These are phyloP conservation scores for Populus alba DNA, from an alignment of 345 rosid genomes.

Conservation along the genomic window DNA sequence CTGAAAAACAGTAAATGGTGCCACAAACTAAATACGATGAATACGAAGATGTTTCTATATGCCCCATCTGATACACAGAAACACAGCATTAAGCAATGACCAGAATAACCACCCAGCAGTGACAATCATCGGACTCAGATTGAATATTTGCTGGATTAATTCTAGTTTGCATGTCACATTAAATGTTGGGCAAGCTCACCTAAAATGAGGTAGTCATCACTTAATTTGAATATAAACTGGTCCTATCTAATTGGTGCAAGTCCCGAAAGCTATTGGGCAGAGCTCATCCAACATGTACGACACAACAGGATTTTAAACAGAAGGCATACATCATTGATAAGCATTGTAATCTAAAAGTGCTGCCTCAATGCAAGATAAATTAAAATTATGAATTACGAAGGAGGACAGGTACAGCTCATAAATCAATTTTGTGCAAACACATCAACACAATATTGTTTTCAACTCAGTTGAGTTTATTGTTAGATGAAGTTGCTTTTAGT, in stretches of 20 bases:
- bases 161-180: not conserved
- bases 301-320: not conserved
- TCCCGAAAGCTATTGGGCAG: too few relatives aligned
- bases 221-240: not conserved
- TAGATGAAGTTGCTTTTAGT: not conserved
- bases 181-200: too few relatives aligned
- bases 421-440: not conserved
- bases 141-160: not conserved
- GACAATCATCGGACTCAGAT: not conserved
- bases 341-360: not conserved
- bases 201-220: not conserved
- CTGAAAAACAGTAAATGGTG: not conserved
- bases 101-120: not conserved
- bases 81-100: not conserved
- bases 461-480: not conserved
- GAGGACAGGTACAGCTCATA: not conserved
- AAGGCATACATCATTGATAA: not conserved
- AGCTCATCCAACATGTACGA: not conserved
- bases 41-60: not conserved
- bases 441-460: not conserved
- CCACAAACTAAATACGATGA: not conserved
- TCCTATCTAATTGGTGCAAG: too few relatives aligned
- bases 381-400: not conserved
- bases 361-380: not conserved
- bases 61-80: not conserved